phyloP scores from a whole-genome alignment of 129 eudicot species.

The Flaveria robusta region DNA sequence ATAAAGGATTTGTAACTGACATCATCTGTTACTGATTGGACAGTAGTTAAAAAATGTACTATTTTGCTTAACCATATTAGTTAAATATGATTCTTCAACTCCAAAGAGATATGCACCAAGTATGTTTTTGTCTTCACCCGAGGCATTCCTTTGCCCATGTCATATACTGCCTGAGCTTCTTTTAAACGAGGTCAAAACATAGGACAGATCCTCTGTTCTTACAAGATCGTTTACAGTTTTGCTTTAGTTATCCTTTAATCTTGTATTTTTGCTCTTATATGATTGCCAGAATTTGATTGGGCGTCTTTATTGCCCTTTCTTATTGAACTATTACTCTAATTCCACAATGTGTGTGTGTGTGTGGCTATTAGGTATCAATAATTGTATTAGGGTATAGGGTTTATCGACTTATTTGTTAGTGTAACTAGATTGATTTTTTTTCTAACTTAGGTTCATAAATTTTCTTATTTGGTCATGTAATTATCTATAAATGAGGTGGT shows the following conservation, averaged over 20 bases:
- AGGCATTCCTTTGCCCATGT: conserved; percentile 9
- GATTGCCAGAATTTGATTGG: not conserved
- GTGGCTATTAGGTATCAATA: not conserved
- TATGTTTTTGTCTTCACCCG: conserved; percentile 1
- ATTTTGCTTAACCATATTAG: conserved; percentile 8
- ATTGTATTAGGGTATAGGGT: not conserved
- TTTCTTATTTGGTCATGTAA: not conserved
- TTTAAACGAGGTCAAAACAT: not conserved
- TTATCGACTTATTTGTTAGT: not conserved
- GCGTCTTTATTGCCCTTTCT: not conserved
- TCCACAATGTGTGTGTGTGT: not conserved
- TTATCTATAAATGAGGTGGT: not conserved
- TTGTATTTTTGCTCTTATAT: not conserved
- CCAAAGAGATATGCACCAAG: conserved; percentile 3
- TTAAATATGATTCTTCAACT: not conserved
- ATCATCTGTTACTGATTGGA: conserved; percentile 12
- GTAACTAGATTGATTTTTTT: not conserved
- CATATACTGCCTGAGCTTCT: conserved; percentile 11
- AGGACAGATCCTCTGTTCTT: not conserved
- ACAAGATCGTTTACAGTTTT: not conserved
- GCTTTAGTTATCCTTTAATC: not conserved
- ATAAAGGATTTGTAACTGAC: not conserved
- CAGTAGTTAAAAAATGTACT: conserved; percentile 4
- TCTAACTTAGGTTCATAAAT: not conserved
- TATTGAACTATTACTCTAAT: not conserved